phyloP scores from a whole-genome alignment of 495 filamentous ascomycete genomes.

The Penicillium salamii region DNA sequence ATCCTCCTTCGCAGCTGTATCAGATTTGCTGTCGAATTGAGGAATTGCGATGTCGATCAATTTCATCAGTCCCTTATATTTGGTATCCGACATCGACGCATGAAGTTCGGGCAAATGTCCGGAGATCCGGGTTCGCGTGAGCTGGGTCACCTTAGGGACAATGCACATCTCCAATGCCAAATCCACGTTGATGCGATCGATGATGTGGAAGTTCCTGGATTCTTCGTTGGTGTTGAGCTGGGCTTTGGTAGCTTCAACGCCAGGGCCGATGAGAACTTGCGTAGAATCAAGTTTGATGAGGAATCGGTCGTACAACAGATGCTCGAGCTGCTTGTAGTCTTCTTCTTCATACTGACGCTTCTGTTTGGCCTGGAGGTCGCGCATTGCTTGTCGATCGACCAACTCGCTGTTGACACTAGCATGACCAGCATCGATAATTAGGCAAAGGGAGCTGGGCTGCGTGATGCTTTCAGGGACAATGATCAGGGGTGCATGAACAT shows the following conservation, averaged over 20 bases:
- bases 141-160: conserved; percentile 85
- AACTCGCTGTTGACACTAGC: conserved; percentile 90
- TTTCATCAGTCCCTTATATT: conserved; percentile 95
- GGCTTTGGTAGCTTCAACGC: conserved; percentile 82
- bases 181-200: conserved; percentile 95
- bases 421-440: conserved; percentile 95
- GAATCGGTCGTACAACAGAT: conserved; percentile 95
- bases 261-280: conserved; percentile 92
- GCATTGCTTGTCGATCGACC: conserved; percentile 83
- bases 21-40: conserved; percentile 61
- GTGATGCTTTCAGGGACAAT: conserved; percentile 94
- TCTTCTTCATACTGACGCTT: conserved; percentile 82
- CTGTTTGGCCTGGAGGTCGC: conserved; percentile 87
- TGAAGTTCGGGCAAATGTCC: conserved; percentile 91
- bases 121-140: conserved; percentile 88
- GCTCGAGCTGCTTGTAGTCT: conserved; percentile 81
- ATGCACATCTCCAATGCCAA: conserved; percentile 91
- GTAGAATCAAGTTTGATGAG: conserved; percentile 87
- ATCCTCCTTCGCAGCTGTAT: conserved; percentile 30
- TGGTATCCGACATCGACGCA: conserved; percentile 85
- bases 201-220: conserved; percentile 76
- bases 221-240: conserved; percentile 71
- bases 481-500: conserved; percentile 92
- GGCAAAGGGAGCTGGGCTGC: conserved; percentile 70
- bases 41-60: conserved; percentile 94